Conservation (phyloP, 1,139 yeast genomes). For the Geotrichum phurueaensis region DNA sequence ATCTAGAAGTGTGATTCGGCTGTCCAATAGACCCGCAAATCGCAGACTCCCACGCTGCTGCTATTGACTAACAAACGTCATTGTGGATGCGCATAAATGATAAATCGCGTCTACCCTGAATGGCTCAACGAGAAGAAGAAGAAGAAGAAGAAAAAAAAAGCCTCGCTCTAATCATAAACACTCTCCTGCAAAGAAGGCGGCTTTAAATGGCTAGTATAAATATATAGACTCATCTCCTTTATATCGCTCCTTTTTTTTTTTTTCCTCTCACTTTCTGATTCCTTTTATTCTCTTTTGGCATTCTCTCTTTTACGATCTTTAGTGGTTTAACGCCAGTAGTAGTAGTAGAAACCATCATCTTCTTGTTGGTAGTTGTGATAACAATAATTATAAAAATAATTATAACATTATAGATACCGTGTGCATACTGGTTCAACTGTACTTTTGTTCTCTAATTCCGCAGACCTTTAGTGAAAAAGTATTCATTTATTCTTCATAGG, state of each 20-base stretch:
- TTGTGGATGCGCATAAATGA: not conserved
- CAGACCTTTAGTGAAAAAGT: too few relatives aligned
- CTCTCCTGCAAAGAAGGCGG: not conserved
- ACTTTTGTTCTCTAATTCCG: not conserved
- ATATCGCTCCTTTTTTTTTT: not conserved
- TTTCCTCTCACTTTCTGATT: not conserved
- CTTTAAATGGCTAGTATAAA: not conserved
- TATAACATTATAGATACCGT: not conserved
- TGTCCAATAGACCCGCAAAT: not conserved
- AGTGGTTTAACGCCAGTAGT: not conserved
- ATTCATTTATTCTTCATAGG: too few relatives aligned
- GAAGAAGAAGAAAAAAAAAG: not conserved
- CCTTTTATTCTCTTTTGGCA: not conserved
- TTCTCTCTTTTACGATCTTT: not conserved
- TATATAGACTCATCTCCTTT: not conserved
- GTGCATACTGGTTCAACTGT: not conserved
- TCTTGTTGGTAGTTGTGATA: too few relatives aligned
- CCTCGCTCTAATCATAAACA: not conserved
- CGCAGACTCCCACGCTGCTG: not conserved
- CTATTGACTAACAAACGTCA: not conserved
- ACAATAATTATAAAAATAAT: too few relatives aligned
- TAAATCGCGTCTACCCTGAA: not conserved
- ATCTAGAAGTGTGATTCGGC: not conserved
- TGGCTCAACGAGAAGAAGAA: not conserved
- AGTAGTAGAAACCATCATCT: not conserved